Percentiles rank a stretch among this genome's conserved stretches.
phyloP scores from a whole-genome alignment of 2,329 filamentous ascomycete genomes.

The Hypocrella siamensis region DNA sequence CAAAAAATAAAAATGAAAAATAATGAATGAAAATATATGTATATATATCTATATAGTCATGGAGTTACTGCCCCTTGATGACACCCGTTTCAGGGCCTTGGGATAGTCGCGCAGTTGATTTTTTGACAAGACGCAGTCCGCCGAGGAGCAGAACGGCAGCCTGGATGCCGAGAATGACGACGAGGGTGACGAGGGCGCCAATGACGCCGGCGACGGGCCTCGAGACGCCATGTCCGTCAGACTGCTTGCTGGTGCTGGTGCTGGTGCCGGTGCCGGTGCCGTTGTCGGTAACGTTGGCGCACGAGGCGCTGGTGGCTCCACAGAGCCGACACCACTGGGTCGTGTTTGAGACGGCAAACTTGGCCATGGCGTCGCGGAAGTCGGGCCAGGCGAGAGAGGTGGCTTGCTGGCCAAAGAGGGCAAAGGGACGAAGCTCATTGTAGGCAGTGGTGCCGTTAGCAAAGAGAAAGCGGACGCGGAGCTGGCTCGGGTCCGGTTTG shows the following conservation, averaged over 20 bases:
- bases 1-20: too few species aligned
- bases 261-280: conserved; percentile 9
- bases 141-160: conserved; percentile 24
- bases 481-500: conserved; percentile 26
- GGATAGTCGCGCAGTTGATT: conserved; percentile 18
- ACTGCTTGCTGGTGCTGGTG: conserved; percentile 8
- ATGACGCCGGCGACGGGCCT: conserved; percentile 68
- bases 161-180: conserved; percentile 30
- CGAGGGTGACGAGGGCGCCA: conserved; percentile 49
- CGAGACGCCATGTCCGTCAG: conserved; percentile 46
- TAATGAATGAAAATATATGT: too few species aligned
- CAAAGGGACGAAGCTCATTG: conserved; percentile 35
- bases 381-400: conserved; percentile 48
- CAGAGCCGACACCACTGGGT: conserved; percentile 60
- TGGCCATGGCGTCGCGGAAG: conserved; percentile 47
- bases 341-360: conserved; percentile 51
- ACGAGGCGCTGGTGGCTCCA: conserved; percentile 47
- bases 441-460: conserved; percentile 38
- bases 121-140: conserved; percentile 32
- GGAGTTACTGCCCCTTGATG: conserved; percentile 7
- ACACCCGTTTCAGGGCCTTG: conserved; percentile 4
- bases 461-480: conserved; percentile 46
- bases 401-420: conserved; percentile 42
- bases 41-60: too few species aligned
- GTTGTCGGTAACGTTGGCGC: conserved; percentile 9